Percentiles rank a stretch among this genome's conserved stretches.
phyloP scores from a whole-genome alignment of 805 yeast species.

The Jamesozyma hellenica region DNA sequence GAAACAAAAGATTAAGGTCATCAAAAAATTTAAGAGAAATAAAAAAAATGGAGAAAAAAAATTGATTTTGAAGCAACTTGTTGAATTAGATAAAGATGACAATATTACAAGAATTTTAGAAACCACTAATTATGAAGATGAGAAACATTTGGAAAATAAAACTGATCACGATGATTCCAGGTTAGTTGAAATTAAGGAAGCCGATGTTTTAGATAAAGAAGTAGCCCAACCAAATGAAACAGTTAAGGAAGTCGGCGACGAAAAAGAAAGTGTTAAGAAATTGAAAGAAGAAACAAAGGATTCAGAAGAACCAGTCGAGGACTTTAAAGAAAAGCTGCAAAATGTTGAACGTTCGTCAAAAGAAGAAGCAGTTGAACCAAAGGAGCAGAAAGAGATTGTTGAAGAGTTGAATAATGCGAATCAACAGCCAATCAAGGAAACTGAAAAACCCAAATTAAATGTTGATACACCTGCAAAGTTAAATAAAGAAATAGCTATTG shows the following conservation, averaged over 20 bases:
- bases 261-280: not conserved
- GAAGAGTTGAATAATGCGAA: too few species aligned
- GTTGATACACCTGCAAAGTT: too few species aligned
- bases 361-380: too few species aligned
- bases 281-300: not conserved
- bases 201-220: not conserved
- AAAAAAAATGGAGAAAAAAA: conserved; percentile 34
- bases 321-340: too few species aligned
- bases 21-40: conserved; percentile 31
- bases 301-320: too few species aligned
- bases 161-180: not conserved
- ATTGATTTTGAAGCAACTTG: conserved; percentile 27
- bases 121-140: conserved; percentile 1
- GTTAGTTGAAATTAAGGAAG: conserved; percentile 1
- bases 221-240: not conserved
- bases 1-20: conserved; percentile 28
- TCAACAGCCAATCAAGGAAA: too few species aligned
- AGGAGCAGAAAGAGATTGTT: too few species aligned
- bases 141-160: conserved; percentile 1
- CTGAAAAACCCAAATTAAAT: too few species aligned
- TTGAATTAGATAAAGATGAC: conserved; percentile 10
- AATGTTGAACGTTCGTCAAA: too few species aligned
- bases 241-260: too few species aligned
- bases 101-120: conserved; percentile 3
- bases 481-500: too few species aligned